These are phyloP conservation scores for Daldinia vernicosa DNA, from an alignment of 495 filamentous ascomycete species.

Conservation along the genomic window DNA sequence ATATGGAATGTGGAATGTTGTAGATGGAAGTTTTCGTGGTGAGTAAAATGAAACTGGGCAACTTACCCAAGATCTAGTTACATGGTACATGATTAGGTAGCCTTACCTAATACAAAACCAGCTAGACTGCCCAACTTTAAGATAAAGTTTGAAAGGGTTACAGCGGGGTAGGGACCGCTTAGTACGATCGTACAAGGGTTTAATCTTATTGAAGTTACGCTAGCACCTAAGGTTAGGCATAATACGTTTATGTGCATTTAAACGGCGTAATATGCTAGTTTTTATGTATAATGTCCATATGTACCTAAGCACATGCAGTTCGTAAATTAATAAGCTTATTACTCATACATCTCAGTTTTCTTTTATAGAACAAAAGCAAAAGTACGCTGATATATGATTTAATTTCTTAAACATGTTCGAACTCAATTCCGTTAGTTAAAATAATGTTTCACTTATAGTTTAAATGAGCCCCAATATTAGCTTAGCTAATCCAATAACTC, in stretches of 20 bases:
- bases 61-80: conserved; percentile 1
- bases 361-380: neutral
- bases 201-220: too few species aligned
- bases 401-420: neutral
- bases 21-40: neutral
- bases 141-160: conserved; percentile 30
- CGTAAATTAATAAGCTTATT: neutral
- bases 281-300: too few species aligned
- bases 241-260: too few species aligned
- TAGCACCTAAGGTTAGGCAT: too few species aligned
- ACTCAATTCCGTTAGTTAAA: neutral
- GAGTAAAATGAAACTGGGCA: neutral
- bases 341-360: neutral
- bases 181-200: neutral
- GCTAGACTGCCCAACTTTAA: conserved; percentile 16
- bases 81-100: neutral
- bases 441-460: neutral
- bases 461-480: neutral
- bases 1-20: neutral
- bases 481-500: neutral
- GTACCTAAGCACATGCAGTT: neutral
- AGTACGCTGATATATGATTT: neutral
- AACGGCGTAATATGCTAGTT: neutral
- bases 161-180: conserved; percentile 8
- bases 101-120: conserved; percentile 13